Conservation (phyloP, 2,329 filamentous ascomycete genomes). For the Fusarium devonianum region DNA sequence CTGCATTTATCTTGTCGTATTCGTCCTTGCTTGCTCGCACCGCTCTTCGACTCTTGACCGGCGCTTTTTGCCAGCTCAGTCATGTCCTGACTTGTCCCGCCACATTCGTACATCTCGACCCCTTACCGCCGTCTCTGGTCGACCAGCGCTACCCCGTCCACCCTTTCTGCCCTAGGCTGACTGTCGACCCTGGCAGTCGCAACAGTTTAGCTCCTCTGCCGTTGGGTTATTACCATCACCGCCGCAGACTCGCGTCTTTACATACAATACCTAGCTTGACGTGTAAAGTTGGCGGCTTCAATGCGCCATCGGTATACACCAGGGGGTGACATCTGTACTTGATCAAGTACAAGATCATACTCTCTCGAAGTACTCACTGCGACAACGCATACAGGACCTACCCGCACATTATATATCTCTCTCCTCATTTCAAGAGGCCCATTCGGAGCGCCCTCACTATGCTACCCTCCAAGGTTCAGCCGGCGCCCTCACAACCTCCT, state of each 20-base stretch:
- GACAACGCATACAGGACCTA: constrained; percentile 19
- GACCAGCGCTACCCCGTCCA: constrained; percentile 17
- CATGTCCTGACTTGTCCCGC: constrained; percentile 27
- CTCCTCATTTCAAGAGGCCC: constrained; percentile 19
- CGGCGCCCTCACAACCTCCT: constrained; percentile 25
- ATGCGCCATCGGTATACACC: constrained; percentile 39
- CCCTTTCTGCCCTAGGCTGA: constrained; percentile 34
- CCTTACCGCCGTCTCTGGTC: constrained; percentile 27
- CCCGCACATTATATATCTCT: constrained; percentile 29
- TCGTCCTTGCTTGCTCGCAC: constrained; percentile 5
- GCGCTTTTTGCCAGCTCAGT: constrained; percentile 21
- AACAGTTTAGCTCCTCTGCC: constrained; percentile 30
- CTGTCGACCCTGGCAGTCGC: constrained; percentile 31
- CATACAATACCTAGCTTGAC: constrained; percentile 25
- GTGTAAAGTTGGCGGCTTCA: constrained; percentile 30
- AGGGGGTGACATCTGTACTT: constrained; percentile 28
- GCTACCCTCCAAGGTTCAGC: constrained; percentile 26
- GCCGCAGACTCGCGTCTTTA: constrained; percentile 24
- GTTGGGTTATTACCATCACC: constrained; percentile 33
- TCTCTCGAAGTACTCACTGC: constrained; percentile 13
- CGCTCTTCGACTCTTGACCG: constrained; percentile 5
- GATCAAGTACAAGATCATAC: constrained; percentile 18
- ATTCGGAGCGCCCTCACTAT: constrained; percentile 23
- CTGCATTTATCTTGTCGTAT: constrained; percentile 6
- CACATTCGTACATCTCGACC: constrained; percentile 18